Evolutionary conservation across 441 rosid genomes (phyloP).

Genomic region (Adansonia grandidieri): DNA sequence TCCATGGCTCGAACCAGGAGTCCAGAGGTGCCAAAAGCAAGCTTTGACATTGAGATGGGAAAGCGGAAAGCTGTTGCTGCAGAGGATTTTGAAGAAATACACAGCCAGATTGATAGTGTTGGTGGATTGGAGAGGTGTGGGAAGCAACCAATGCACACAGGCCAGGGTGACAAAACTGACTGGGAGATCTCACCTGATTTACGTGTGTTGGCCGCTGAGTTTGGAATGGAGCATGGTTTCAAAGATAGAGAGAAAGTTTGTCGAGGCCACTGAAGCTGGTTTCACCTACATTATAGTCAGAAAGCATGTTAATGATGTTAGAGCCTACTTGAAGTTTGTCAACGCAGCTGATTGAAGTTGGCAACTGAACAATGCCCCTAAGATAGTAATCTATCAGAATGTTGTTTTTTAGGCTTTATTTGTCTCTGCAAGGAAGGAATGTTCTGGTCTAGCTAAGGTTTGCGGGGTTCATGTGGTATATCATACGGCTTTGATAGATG

Average conservation of each 20-base stretch:
- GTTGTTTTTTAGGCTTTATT: slow-evolving; percentile 3
- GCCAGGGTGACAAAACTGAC: slow-evolving; percentile 40
- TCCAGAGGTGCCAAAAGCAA: slow-evolving; percentile 48
- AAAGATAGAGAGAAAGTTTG: slow-evolving; percentile 38
- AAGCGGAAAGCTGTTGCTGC: slow-evolving; percentile 61
- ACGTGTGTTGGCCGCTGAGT: slow-evolving; percentile 47
- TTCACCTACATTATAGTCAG: slow-evolving; percentile 11
- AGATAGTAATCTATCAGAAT: slow-evolving; percentile 15
- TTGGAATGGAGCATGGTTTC: slow-evolving; percentile 46
- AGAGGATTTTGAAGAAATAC: slow-evolving; percentile 49
- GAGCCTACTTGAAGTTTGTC: slow-evolving; percentile 9
- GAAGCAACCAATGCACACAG: slow-evolving; percentile 46
- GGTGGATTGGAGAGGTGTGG: slow-evolving; percentile 51
- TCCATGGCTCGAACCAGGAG: slow-evolving; percentile 41
- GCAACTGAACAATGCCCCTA: slow-evolving; percentile 22
- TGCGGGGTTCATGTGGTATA: slow-evolving; percentile 6
- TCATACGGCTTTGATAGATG: slow-evolving; percentile 26
- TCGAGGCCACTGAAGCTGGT: slow-evolving; percentile 32
- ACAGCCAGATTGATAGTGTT: slow-evolving; percentile 7
- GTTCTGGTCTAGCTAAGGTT: slow-evolving; percentile 26
- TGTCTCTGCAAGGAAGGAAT: slow-evolving; percentile 16
- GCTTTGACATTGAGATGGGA: slow-evolving; percentile 51
- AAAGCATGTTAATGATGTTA: slow-evolving; percentile 1
- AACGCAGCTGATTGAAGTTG: slow-evolving; percentile 19
- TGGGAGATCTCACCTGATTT: slow-evolving; percentile 59